Evolutionary conservation across 371 early-diverging fungal species (phyloP), one percentile per base, ranked within the genome.

Genomic region (Lichtheimia ramosa): DNA sequence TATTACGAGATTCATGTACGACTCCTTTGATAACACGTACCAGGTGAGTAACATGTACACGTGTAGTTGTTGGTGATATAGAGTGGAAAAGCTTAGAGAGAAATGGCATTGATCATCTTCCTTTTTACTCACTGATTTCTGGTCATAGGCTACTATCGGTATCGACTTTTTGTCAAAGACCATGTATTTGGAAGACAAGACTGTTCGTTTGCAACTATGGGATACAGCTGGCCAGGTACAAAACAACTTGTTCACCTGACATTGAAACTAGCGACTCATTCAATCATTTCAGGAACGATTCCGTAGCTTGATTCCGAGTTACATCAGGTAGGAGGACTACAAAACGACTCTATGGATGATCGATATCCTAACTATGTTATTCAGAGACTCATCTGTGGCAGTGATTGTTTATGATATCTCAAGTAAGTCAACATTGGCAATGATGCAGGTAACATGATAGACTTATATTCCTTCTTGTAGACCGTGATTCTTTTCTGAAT

Each of bases 91-190:
- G 10, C 25, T 4, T 0, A 15, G 24, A 51, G n/a, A 51, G 2
- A 12, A 1, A 20, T 51, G 21, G 4, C 16, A 21, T 43, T 6
- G 3, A 5, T 46, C 12, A 10, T 12, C 5, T 34, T 8, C 5
- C 7, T 8, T 34, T 6, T 34, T 34, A 34, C 34, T 34, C 5
- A 41, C 48, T 21, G 6, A 18, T 8, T 2, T 34, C 34, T 34
- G 27, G 0, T 10, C 34, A 50, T 46, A 97, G 89, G 99, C 99
- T 12, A 99, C 99, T 15, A 99, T 99, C 60, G 99, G 99, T 63
- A 97, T 99, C 65, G 99, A 99, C 74, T 99, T 99, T 75, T 77
- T 99, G 59, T 96, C 95, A 21, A 99, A 99, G 82, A 99, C 99
- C n/a, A 94, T 99, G 91, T 64, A 95, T 68, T 76, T 99, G 56